Base-by-base conservation (phyloP, 169 alveolate species). In the Plasmodium gallinaceum region DNA sequence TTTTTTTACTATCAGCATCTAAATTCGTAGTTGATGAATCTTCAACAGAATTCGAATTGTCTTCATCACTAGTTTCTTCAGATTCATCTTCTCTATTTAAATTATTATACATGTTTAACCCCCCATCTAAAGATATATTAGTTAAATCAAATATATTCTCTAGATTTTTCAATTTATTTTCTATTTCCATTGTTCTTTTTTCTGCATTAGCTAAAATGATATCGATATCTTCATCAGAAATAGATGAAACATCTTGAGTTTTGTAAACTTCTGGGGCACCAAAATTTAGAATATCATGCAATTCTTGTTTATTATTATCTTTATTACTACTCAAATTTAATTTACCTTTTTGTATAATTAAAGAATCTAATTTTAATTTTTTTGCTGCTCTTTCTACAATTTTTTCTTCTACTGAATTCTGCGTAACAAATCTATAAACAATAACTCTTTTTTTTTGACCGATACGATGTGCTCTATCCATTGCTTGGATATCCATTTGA, bases 401-500 rank as follows among this genome's bases (percentile, higher is more conserved):
- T 90, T 97, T 98, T 90, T 98, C 99, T 93, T 98, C 99, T n/a
- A 98, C 96, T 0, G 99, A 97, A 93, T 97, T 96, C 78, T 98
- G 98, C 54, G 98, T 98, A 37, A 97, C 97, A 88, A 98, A 91
- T 65, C 99, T 92, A 91, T 97, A 98, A 0, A 98, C 99, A 83
- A 96, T 95, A 8, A 98, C 99, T 39, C 98, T 95, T 85, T 96
- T 98, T 70, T 97, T 97, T 91, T 98, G 99, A 9, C 99, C 99
- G 57, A 98, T 98, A 80, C 99, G 94, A 91, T 98, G 99, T 22
- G 99, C 99, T 76, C 99, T 93, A 88, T 97, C 99, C 96, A 97
- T 97, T 24, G 99, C 99, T 80, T 98, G 98, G 14, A 98, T 95
- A 89, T 98, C 99, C 73, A 97, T 97, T 90, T 98, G 98, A 5